Conservation (phyloP, 1,284 basidiomycete species). For the Coriolopsis trogii region DNA sequence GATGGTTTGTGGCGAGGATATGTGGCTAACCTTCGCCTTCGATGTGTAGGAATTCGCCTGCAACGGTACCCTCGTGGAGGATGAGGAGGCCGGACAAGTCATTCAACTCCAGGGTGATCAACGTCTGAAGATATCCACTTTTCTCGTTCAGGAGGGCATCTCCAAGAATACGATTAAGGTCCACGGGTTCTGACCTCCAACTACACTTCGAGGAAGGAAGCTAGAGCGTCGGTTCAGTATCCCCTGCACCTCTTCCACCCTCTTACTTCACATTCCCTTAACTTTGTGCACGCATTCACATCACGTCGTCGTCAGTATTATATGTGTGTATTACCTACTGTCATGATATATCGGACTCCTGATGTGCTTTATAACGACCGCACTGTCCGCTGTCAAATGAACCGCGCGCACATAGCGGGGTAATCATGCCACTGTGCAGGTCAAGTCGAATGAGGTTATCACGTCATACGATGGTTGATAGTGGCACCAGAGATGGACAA, state of each 20-base stretch:
- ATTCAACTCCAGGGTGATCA: slow-evolving; percentile 99
- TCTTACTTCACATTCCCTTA: slow-evolving; percentile 17
- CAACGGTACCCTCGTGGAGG: slow-evolving; percentile 97
- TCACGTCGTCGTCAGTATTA: slow-evolving; percentile 14
- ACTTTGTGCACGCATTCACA: slow-evolving; percentile 18
- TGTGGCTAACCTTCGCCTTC: slow-evolving; percentile 6
- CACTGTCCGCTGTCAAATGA: too few relatives aligned
- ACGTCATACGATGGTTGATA: too few relatives aligned
- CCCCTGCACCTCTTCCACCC: slow-evolving; percentile 19
- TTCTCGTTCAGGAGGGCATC: slow-evolving; percentile 82
- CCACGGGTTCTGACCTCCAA: slow-evolving; percentile 75
- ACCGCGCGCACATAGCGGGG: too few relatives aligned
- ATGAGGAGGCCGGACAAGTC: slow-evolving; percentile 96
- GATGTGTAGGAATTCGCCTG: slow-evolving; percentile 90
- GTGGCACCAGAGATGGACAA: too few relatives aligned
- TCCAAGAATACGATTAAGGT: slow-evolving; percentile 78
- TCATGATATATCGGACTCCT: slow-evolving; percentile 32
- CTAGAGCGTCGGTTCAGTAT: slow-evolving; percentile 26
- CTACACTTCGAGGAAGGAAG: slow-evolving; percentile 18
- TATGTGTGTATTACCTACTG: slow-evolving; percentile 33
- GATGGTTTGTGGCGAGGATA: background rate
- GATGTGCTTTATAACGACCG: slow-evolving; percentile 3
- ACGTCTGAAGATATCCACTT: slow-evolving; percentile 86
- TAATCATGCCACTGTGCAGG: too few relatives aligned
- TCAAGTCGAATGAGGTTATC: too few relatives aligned